Evolutionary conservation across 805 yeast species (phyloP).

Genomic region (Sugiyamaella valdiviana): DNA sequence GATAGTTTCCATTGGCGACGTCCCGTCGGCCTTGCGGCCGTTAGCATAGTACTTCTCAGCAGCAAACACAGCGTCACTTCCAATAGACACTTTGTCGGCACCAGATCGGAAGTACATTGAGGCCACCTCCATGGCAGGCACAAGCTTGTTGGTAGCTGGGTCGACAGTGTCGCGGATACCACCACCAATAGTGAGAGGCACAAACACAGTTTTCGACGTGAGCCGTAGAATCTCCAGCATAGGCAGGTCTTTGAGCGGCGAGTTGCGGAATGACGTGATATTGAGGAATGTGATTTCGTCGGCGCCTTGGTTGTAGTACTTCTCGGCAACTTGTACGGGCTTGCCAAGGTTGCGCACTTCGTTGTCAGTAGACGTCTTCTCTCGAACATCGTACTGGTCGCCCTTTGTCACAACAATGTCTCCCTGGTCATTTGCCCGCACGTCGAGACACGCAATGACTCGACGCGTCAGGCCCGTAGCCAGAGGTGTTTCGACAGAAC

Average conservation of each 20-base stretch:
- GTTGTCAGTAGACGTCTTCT: slow-evolving; percentile 45
- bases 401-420: slow-evolving; percentile 98
- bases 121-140: slow-evolving; percentile 88
- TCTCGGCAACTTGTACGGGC: slow-evolving; percentile 90
- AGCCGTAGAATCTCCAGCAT: slow-evolving; percentile 82
- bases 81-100: slow-evolving; percentile 96
- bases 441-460: slow-evolving; percentile 93
- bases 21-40: slow-evolving; percentile 58
- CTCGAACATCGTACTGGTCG: slow-evolving; percentile 96
- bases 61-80: slow-evolving; percentile 92
- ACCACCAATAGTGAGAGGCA: slow-evolving; percentile 97
- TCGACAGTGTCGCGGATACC: slow-evolving; percentile 90
- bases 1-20: slow-evolving; percentile 86
- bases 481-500: slow-evolving; percentile 14
- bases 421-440: slow-evolving; percentile 89
- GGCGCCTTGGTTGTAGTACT: slow-evolving; percentile 89
- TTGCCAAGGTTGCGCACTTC: slow-evolving; percentile 91
- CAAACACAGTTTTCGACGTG: slow-evolving; percentile 88
- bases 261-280: slow-evolving; percentile 91
- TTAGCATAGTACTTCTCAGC: slow-evolving; percentile 73
- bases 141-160: slow-evolving; percentile 62
- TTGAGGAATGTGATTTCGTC: slow-evolving; percentile 94
- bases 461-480: slow-evolving; percentile 70
- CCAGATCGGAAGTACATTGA: slow-evolving; percentile 89
- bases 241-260: slow-evolving; percentile 89